These are phyloP conservation scores for Leccinellum albellum DNA, from an alignment of 768 basidiomycete species.

Conservation along the genomic window DNA sequence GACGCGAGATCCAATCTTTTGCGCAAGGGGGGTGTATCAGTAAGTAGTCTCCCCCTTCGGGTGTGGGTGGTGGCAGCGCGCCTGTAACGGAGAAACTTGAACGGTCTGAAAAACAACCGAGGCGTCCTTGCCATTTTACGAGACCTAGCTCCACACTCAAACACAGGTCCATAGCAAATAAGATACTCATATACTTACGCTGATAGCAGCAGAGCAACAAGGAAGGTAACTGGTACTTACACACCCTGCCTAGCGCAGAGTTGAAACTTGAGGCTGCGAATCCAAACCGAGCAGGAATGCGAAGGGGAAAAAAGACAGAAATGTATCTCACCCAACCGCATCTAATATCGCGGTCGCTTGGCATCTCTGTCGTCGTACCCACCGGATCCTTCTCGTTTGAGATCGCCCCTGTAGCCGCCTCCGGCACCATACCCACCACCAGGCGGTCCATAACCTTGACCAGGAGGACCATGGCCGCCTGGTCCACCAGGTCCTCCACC, in stretches of 20 bases:
- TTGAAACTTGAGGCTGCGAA: slow-evolving; percentile 22
- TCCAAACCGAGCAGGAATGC: slow-evolving; percentile 21
- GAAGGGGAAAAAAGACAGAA: slow-evolving; percentile 20
- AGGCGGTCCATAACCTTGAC: slow-evolving; percentile 41
- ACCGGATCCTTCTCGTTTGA: slow-evolving; percentile 72
- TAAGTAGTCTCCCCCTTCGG: too few species aligned
- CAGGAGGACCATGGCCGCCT: slow-evolving; percentile 40
- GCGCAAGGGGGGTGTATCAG: not conserved
- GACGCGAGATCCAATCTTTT: slow-evolving; percentile 18
- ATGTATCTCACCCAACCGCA: slow-evolving; percentile 35
- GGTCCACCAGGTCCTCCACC: slow-evolving; percentile 40
- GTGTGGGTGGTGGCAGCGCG: not conserved
- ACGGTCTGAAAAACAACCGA: not conserved
- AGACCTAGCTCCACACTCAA: slow-evolving; percentile 3
- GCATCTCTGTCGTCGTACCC: slow-evolving; percentile 79
- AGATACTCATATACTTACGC: slow-evolving; percentile 38
- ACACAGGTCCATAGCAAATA: slow-evolving; percentile 15
- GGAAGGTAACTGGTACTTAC: slow-evolving; percentile 30
- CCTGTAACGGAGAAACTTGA: not conserved
- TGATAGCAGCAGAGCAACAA: slow-evolving; percentile 27
- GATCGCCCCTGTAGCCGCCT: slow-evolving; percentile 64
- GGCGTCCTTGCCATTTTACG: slow-evolving; percentile 3
- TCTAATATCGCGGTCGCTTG: slow-evolving; percentile 79
- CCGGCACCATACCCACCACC: slow-evolving; percentile 42
- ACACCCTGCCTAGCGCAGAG: slow-evolving; percentile 32